Evolutionary conservation across 2,329 filamentous ascomycete genomes (phyloP).

Genomic region (Curvularia sp.): DNA sequence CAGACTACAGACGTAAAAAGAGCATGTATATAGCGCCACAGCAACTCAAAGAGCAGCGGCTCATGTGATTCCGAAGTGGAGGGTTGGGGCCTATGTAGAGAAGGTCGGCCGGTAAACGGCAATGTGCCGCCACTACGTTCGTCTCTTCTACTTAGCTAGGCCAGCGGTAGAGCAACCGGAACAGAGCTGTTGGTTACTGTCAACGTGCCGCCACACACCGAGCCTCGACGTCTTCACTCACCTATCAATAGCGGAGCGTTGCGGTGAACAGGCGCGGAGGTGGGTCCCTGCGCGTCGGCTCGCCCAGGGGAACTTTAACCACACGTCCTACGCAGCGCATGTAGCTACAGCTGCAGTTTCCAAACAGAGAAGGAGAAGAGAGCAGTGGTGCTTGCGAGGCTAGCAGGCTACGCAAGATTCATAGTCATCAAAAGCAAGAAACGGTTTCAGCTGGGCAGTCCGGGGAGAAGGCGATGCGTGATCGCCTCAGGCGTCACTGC

Average conservation of each 20-base stretch:
- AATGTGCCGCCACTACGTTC: conserved; percentile 38
- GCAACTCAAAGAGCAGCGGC: conserved; percentile 2
- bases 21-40: conserved; percentile 1
- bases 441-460: neutral
- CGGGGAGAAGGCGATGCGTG: neutral
- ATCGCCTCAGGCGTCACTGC: conserved; percentile 13
- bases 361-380: neutral
- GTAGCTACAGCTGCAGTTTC: neutral
- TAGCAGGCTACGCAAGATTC: neutral
- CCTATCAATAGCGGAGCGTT: conserved; percentile 17
- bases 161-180: conserved; percentile 16
- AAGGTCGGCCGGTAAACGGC: conserved; percentile 33
- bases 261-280: conserved; percentile 23
- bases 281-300: conserved; percentile 21
- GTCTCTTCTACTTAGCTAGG: conserved; percentile 4
- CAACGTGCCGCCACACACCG: conserved; percentile 3
- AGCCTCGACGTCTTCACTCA: conserved; percentile 12
- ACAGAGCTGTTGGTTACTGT: conserved; percentile 6
- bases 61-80: conserved; percentile 12
- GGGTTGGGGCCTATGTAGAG: conserved; percentile 15
- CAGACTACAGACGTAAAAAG: conserved; percentile 5
- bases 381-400: neutral
- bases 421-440: neutral
- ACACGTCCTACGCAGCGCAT: conserved; percentile 9
- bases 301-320: conserved; percentile 14